phyloP scores from a whole-genome alignment of 148 eudicot species.

The Diospyros kaki region DNA sequence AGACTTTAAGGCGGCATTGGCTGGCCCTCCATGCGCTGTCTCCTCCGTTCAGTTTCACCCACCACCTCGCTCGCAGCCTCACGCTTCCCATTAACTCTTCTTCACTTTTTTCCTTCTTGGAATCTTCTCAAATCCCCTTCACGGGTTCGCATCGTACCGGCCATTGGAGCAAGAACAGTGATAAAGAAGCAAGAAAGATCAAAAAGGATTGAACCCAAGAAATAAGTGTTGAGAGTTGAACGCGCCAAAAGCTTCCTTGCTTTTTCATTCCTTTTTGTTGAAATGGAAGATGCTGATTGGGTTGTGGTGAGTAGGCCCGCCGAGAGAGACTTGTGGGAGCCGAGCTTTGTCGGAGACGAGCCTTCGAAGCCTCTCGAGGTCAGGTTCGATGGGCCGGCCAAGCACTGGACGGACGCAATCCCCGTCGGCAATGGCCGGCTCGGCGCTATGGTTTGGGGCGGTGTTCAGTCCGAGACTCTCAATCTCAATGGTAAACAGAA shows the following conservation, averaged over 20 bases:
- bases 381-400: constrained; percentile 47
- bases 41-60: too few relatives aligned
- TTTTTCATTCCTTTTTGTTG: background rate
- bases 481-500: constrained; percentile 63
- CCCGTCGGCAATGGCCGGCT: constrained; percentile 85
- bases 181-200: too few relatives aligned
- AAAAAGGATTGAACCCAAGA: too few relatives aligned
- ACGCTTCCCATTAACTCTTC: too few relatives aligned
- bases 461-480: constrained; percentile 46
- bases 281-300: constrained; percentile 27
- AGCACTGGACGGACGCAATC: constrained; percentile 88
- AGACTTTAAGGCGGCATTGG: too few relatives aligned
- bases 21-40: too few relatives aligned
- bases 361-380: constrained; percentile 41
- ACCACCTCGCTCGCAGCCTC: too few relatives aligned
- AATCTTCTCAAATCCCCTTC: too few relatives aligned
- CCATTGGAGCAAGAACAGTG: too few relatives aligned
- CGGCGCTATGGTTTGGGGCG: constrained; percentile 88
- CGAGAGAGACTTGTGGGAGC: constrained; percentile 43
- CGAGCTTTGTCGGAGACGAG: constrained; percentile 21
- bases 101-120: too few relatives aligned
- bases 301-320: constrained; percentile 32
- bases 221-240: too few relatives aligned
- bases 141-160: too few relatives aligned
- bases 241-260: background rate